Evolutionary conservation across 1,284 basidiomycete genomes (phyloP), one percentile per base, ranked within the genome.

Genomic region (Heterobasidion occidentale): DNA sequence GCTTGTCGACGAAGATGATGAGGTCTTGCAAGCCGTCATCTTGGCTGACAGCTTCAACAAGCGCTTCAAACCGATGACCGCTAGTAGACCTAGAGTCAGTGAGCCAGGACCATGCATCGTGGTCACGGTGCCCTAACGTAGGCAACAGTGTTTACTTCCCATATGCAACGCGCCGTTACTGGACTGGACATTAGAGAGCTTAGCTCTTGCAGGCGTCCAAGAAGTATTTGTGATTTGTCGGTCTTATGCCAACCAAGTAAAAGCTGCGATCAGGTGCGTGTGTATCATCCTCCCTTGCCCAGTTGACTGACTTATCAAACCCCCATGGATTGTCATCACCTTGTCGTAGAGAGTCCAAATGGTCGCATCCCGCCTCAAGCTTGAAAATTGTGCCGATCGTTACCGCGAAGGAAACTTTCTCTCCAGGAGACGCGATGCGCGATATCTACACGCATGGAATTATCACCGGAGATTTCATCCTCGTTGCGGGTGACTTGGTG

Each of bases 1-100:
- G 57, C 67, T 84, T 9, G 74, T 79, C 17, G 77, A 76, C 52
- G 80, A 83, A 19, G 88, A 93, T 47, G 89, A 92, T 59, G 86
- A 93, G 47, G 81, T 90, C 35, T 74, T 98, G 2, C 94, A 96
- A 66, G 94, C 94, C 38, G 90, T 98, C 57, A 84, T 98, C 53
- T 84, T 98, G 47, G 94, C 95, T 12, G 94, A 98, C 71, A 94
- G 91, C 64, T 98, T 95, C 77, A 94, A 95, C 75, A 89, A 88
- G 64, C 84, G 93, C 59, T 95, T 97, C 68, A 81, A 89, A 60
- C 95, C 95, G 15, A 79, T 98, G 19, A 96, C 92, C 36, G 77
- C 81, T 51, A 81, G 83, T 66, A 89, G 83, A 73, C 93, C 93
- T 58, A 81, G 93, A 67, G 90, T 42, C 38, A n/a, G 38, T 42